Base-by-base conservation (phyloP, 805 yeast species). In the Pichia occidentalis region DNA sequence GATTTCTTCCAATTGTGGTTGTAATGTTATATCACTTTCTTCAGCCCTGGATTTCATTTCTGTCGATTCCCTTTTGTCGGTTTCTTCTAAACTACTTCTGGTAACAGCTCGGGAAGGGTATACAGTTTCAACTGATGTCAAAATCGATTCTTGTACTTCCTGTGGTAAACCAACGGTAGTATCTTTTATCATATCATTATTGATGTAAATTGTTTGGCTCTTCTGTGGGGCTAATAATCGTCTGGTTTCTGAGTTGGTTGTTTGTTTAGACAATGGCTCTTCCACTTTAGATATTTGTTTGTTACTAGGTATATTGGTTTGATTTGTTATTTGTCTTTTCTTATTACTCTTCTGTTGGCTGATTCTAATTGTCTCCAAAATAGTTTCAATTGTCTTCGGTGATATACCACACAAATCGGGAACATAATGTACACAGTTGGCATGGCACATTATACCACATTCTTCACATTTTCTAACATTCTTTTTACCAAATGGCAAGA, bases 391-490 rank as follows among this genome's bases (percentile, higher is more conserved):
- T 73, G 83, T 85, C 54, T 86, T 96, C 88, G 92, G 86, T 3
- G 95, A 74, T 95, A 92, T 90, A 41, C 98, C 98, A 68, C 99
- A 92, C 60, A 92, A 85, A 58, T 92, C 97, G 1, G 99, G 99
- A 17, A 92, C 97, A 52, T 88, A 68, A 54, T 87, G 96, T 10
- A 90, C 80, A 65, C 99, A 92, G 31, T 78, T 77, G 3, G 92
- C 74, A 56, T 92, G 99, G 53, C 95, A 90, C 81, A 90, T 85
- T 16, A 87, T 77, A 22, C 95, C 95, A 76, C 98, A 92, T 49
- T 84, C 92, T 4, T 82, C 67, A 70, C 98, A 90, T 59, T 86
- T 92, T 36, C 96, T 73, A 9, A 88, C 94, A 51, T 85, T 87
- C 60, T 86, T 87, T 53, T 81, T 77, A 37, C 97, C 95, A 82